Conservation (phyloP, 106 monocot genomes). For the Allium sativum region DNA sequence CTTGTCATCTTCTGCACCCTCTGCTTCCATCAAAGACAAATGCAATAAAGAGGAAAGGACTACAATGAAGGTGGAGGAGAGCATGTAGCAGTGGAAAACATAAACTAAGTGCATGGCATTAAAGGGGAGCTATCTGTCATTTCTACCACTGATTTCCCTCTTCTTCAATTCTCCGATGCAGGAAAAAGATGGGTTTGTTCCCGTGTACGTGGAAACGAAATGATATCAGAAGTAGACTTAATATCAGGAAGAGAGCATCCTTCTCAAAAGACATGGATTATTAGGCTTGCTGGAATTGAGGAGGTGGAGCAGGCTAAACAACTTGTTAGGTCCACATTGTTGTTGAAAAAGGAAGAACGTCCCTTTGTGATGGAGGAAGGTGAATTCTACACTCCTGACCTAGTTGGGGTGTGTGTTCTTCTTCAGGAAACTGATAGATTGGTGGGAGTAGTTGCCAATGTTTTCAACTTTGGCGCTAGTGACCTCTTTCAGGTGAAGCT, state of each 20-base stretch:
- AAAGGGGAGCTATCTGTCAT: conserved; percentile 43
- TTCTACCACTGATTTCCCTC: conserved; percentile 46
- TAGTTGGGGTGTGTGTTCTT: not conserved
- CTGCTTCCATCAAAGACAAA: too few relatives aligned
- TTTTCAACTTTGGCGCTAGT: conserved; percentile 57
- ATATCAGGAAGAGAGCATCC: conserved; percentile 51
- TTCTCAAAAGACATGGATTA: conserved; percentile 73
- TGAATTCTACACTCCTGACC: too few relatives aligned
- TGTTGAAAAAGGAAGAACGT: conserved; percentile 54
- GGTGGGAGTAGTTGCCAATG: too few relatives aligned
- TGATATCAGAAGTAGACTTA: conserved; percentile 53
- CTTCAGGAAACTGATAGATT: conserved; percentile 56
- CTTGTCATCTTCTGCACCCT: too few relatives aligned
- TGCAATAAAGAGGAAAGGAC: too few relatives aligned
- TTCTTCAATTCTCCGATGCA: conserved; percentile 43
- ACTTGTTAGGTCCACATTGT: conserved; percentile 70
- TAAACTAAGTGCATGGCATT: conserved; percentile 39
- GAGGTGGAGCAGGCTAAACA: conserved; percentile 88
- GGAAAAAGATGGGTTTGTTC: conserved; percentile 76
- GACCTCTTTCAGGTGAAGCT: conserved; percentile 73
- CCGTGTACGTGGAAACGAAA: conserved; percentile 41
- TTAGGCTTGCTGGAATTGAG: conserved; percentile 61
- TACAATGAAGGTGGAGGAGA: too few relatives aligned
- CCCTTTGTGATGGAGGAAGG: too few relatives aligned
- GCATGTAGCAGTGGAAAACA: too few relatives aligned